Evolutionary conservation across 2,329 filamentous ascomycete genomes (phyloP).

Genomic region (Pestalotiopsis sp.): DNA sequence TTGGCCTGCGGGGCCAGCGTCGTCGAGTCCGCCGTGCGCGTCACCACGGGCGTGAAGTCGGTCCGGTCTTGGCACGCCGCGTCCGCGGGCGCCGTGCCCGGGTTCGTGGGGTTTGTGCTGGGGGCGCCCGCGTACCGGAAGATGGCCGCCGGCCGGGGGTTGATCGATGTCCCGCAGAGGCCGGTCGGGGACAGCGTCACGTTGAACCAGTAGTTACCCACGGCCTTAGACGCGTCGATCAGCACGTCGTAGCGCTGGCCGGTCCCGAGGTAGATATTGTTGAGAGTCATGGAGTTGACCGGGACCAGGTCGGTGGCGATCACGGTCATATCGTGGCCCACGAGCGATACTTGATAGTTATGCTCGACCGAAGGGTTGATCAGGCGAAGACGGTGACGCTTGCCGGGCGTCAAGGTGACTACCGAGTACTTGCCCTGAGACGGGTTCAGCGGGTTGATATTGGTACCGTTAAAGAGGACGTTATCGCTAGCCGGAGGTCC

Average conservation of each 20-base stretch:
- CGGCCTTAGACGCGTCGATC: constrained; percentile 39
- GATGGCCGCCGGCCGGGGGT: constrained; percentile 38
- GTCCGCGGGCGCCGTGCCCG: constrained; percentile 25
- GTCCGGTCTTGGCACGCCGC: constrained; percentile 22
- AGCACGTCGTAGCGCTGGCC: constrained; percentile 52
- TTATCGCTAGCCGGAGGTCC: constrained; percentile 37
- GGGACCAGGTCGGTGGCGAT: constrained; percentile 57
- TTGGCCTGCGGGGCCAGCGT: constrained; percentile 21
- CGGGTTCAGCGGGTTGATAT: constrained; percentile 30
- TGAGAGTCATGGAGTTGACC: constrained; percentile 49
- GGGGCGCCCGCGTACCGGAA: constrained; percentile 39
- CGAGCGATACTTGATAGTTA: constrained; percentile 51
- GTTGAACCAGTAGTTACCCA: constrained; percentile 46
- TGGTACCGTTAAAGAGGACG: constrained; percentile 46
- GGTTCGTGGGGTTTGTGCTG: constrained; percentile 28
- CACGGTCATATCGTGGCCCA: constrained; percentile 50
- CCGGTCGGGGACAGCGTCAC: constrained; percentile 25
- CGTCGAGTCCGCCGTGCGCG: constrained; percentile 26
- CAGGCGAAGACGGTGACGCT: constrained; percentile 51
- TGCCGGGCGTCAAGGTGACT: constrained; percentile 42
- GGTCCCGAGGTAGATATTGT: constrained; percentile 53
- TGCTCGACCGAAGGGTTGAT: constrained; percentile 56
- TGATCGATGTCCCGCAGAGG: constrained; percentile 34
- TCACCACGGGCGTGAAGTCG: constrained; percentile 26
- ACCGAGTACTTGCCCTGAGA: constrained; percentile 34